Conservation (phyloP, 352 stramenopile genomes). For the Phytophthora cajani region DNA sequence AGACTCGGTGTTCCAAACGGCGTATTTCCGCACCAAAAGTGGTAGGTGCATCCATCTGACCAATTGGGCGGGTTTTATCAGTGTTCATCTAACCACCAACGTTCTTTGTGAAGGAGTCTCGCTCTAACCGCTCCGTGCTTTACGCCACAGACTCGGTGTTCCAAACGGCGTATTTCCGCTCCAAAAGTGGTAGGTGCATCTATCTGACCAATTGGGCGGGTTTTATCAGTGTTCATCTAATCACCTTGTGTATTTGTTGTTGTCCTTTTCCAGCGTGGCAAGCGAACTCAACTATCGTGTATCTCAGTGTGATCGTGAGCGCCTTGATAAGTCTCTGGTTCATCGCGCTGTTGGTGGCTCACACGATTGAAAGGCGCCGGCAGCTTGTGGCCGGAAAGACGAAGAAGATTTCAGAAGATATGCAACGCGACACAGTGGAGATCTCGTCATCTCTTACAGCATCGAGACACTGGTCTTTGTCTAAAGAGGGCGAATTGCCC, state of each 20-base stretch:
- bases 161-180: conserved; percentile 20
- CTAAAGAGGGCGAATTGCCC: conserved; percentile 31
- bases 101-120: too few relatives aligned
- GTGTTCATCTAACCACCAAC: neutral
- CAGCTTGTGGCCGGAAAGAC: neutral
- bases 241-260: conserved; percentile 1
- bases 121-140: neutral
- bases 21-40: conserved; percentile 27
- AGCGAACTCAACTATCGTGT: conserved; percentile 23
- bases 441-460: conserved; percentile 20
- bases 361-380: conserved; percentile 23
- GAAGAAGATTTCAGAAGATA: conserved; percentile 10
- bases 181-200: conserved; percentile 25
- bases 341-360: conserved; percentile 32
- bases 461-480: conserved; percentile 36
- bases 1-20: conserved; percentile 26
- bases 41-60: conserved; percentile 12
- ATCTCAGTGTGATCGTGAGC: conserved; percentile 39
- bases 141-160: conserved; percentile 24
- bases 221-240: neutral
- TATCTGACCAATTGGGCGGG: neutral
- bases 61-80: neutral
- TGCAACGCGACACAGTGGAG: conserved; percentile 31
- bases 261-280: conserved; percentile 20
- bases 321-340: conserved; percentile 48